These are phyloP conservation scores for Atkinsonella texensis DNA, from an alignment of 2,329 filamentous ascomycete genomes.

Conservation along the genomic window DNA sequence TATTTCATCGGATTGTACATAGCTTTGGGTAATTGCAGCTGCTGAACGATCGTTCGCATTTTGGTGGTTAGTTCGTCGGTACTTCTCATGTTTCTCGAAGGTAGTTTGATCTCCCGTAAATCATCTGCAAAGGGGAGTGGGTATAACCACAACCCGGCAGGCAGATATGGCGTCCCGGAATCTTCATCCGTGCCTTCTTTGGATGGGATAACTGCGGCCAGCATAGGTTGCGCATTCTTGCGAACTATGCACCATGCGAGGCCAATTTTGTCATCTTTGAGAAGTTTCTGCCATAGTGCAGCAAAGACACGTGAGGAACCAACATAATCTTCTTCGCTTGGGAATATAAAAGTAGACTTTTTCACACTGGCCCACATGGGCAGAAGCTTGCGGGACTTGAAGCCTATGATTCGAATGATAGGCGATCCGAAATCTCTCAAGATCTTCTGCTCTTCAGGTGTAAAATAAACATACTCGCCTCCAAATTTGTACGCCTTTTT, in stretches of 20 bases:
- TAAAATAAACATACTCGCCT: slow-evolving; percentile 78
- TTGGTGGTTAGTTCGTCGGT: slow-evolving; percentile 64
- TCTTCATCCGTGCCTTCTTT: slow-evolving; percentile 51
- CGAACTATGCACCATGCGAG: slow-evolving; percentile 85
- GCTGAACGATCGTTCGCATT: slow-evolving; percentile 74
- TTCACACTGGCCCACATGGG: slow-evolving; percentile 77
- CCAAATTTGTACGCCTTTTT: slow-evolving; percentile 95
- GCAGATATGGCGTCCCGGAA: slow-evolving; percentile 56
- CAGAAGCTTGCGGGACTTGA: slow-evolving; percentile 67
- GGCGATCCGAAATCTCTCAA: slow-evolving; percentile 74
- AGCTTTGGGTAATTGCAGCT: slow-evolving; percentile 77
- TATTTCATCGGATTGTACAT: slow-evolving; percentile 78
- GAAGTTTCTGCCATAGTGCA: slow-evolving; percentile 76
- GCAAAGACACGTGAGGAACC: slow-evolving; percentile 90
- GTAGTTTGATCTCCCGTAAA: slow-evolving; percentile 60
- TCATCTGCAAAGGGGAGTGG: slow-evolving; percentile 86
- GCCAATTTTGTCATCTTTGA: slow-evolving; percentile 67
- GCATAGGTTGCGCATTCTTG: slow-evolving; percentile 62
- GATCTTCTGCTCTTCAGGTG: slow-evolving; percentile 66
- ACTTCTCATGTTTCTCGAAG: slow-evolving; percentile 36
- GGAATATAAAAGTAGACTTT: slow-evolving; percentile 86
- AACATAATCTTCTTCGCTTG: slow-evolving; percentile 78
- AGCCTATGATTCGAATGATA: slow-evolving; percentile 80
- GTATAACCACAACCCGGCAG: slow-evolving; percentile 79
- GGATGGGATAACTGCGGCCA: slow-evolving; percentile 75